Conservation (phyloP, 306 rosid species). For the Delonix regia region DNA sequence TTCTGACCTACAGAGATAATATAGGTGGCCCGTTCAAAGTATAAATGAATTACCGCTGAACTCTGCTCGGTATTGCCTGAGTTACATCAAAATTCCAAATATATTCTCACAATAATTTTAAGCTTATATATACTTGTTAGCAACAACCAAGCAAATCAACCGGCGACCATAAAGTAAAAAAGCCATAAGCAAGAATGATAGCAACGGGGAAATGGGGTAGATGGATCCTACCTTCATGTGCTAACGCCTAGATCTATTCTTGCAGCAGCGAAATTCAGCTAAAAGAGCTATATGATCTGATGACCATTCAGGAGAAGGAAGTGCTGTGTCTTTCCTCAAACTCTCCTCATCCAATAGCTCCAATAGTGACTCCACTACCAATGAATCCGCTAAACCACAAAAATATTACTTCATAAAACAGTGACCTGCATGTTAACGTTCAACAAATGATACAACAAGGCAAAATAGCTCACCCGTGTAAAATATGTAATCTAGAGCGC, state of each 20-base stretch:
- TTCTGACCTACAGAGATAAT: no score
- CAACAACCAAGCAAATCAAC: neutral
- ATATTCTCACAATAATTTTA: neutral
- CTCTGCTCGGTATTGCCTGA: no score
- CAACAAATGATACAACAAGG: constrained; percentile 13
- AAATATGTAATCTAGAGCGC: constrained; percentile 97
- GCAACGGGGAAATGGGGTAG: neutral
- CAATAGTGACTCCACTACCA: constrained; percentile 88
- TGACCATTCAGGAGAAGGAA: constrained; percentile 99
- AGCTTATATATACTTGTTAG: neutral
- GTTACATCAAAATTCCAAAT: neutral
- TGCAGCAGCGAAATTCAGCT: constrained; percentile 93
- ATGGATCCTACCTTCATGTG: constrained; percentile 44
- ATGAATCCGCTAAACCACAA: constrained; percentile 81
- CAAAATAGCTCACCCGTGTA: constrained; percentile 72
- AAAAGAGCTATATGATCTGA: constrained; percentile 97
- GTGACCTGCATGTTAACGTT: neutral
- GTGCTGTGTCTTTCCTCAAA: constrained; percentile 97
- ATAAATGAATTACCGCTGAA: no score
- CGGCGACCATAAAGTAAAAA: neutral
- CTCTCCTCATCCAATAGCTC: constrained; percentile 97
- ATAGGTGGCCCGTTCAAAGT: no score
- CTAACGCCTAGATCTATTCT: constrained; percentile 85
- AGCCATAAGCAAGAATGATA: neutral
- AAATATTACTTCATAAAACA: constrained; percentile 7